These are phyloP conservation scores for Jamesozyma hellenica DNA, from an alignment of 805 yeast genomes.

Conservation along the genomic window DNA sequence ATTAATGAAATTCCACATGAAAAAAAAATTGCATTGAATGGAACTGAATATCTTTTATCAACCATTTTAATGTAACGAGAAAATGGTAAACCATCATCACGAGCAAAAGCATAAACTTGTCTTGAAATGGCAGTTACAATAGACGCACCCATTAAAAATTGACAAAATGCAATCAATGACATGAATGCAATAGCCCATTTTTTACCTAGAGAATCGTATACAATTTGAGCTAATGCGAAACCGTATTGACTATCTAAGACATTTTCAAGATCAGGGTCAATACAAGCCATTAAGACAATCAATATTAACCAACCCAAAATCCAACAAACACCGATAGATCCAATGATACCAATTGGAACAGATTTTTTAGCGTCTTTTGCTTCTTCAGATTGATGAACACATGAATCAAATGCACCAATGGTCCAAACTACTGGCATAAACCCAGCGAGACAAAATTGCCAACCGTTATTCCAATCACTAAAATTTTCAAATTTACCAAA, in stretches of 20 bases:
- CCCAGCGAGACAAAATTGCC: conserved; percentile 41
- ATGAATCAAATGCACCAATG: conserved; percentile 62
- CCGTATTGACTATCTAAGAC: conserved; percentile 40
- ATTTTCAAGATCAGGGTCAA: conserved; percentile 35
- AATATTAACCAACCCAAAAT: conserved; percentile 48
- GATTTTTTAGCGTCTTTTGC: conserved; percentile 48
- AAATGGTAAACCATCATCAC: conserved; percentile 68
- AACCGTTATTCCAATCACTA: conserved; percentile 50
- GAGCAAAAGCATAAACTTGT: conserved; percentile 65
- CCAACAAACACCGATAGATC: conserved; percentile 48
- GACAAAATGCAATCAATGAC: conserved; percentile 49
- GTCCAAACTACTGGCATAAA: conserved; percentile 70
- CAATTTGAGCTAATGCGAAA: conserved; percentile 55
- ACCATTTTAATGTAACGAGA: conserved; percentile 47
- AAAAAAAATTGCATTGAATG: conserved; percentile 50
- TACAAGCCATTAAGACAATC: conserved; percentile 45
- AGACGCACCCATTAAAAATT: conserved; percentile 57
- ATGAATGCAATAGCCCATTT: conserved; percentile 58
- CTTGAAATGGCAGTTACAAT: conserved; percentile 55
- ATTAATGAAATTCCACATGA: conserved; percentile 31
- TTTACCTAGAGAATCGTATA: conserved; percentile 51
- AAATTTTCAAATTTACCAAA: conserved; percentile 44
- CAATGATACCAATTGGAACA: conserved; percentile 55
- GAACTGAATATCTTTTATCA: conserved; percentile 46
- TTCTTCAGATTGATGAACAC: conserved; percentile 67